phyloP scores from a whole-genome alignment of 2,329 filamentous ascomycete genomes.

The Cercospora beticola region DNA sequence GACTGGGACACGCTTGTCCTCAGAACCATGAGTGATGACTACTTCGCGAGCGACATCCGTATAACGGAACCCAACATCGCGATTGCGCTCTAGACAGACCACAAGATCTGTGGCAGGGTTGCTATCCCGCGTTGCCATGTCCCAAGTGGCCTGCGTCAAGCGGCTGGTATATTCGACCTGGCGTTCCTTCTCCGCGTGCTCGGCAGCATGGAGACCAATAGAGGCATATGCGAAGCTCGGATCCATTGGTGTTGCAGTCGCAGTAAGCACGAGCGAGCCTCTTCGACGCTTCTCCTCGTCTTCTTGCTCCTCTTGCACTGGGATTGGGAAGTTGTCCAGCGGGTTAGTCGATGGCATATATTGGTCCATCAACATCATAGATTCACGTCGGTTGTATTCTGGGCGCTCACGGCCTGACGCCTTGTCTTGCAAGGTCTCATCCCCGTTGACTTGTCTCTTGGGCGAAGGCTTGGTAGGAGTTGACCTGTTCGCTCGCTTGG shows the following conservation, averaged over 20 bases:
- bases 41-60: constrained; percentile 91
- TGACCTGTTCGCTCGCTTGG: constrained; percentile 27
- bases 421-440: constrained; percentile 25
- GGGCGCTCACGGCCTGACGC: constrained; percentile 29
- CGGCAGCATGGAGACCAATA: constrained; percentile 48
- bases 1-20: constrained; percentile 86
- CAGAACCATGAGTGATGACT: constrained; percentile 89
- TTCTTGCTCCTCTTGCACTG: constrained; percentile 27
- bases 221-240: constrained; percentile 46
- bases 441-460: constrained; percentile 15
- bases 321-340: constrained; percentile 33
- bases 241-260: constrained; percentile 38
- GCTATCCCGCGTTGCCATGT: constrained; percentile 81
- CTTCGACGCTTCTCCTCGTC: constrained; percentile 27
- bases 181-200: constrained; percentile 68
- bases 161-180: constrained; percentile 76
- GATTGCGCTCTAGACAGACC: constrained; percentile 85
- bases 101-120: constrained; percentile 93
- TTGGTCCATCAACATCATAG: constrained; percentile 53
- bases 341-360: constrained; percentile 43
- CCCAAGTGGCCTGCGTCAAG: constrained; percentile 92
- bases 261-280: constrained; percentile 33
- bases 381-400: constrained; percentile 44
- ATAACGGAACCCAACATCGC: constrained; percentile 93
- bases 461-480: constrained; percentile 20